Evolutionary conservation across 2,329 filamentous ascomycete genomes (phyloP), one percentile per base, ranked within the genome.

Genomic region (Claviceps quebecensis): DNA sequence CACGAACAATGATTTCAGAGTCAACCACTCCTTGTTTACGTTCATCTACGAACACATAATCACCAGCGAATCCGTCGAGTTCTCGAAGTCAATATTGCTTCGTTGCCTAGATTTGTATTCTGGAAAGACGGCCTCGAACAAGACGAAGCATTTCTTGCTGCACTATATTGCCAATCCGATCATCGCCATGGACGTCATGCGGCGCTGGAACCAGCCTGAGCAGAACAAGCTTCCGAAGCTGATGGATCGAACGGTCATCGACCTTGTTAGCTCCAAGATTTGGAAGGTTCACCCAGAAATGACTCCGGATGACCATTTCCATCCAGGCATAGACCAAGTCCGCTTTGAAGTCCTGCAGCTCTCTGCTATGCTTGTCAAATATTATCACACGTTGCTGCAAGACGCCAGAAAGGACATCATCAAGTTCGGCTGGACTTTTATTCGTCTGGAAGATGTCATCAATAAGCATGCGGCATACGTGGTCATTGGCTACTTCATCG

Each of bases 391-490:
- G 36, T 86, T 89, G 50, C 78, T 98, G 1, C 86, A 94, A 58
- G 93, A 97, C 61, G 84, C 87, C 2, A 83, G 94, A 39, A 98
- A 98, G 67, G 93, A 98, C 57, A 91, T 98, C 55, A 98, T 98
- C 63, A 97, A 96, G 68, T 98, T 97, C 67, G 90, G 89, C 3
- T 99, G 93, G 93, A 95, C 90, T 17, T 97, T 95, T 63, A 98
- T 98, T 60, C 82, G 87, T 23, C 78, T 98, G n/a, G 94, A 99
- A 62, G 93, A 99, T 66, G 87, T 95, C 52, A 95, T 98, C 72
- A 98, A 97, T 73, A 98, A 98, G 67, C 93, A 97, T 65, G 93
- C 91, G 0, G 90, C 93, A 2, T 98, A 98, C 61, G 91, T 96
- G 5, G 81, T 98, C 5, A 94, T 98, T 55, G 89, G 87, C 2